Evolutionary conservation across 2,329 filamentous ascomycete species (phyloP).

Genomic region (Nannizziopsis barbatae): DNA sequence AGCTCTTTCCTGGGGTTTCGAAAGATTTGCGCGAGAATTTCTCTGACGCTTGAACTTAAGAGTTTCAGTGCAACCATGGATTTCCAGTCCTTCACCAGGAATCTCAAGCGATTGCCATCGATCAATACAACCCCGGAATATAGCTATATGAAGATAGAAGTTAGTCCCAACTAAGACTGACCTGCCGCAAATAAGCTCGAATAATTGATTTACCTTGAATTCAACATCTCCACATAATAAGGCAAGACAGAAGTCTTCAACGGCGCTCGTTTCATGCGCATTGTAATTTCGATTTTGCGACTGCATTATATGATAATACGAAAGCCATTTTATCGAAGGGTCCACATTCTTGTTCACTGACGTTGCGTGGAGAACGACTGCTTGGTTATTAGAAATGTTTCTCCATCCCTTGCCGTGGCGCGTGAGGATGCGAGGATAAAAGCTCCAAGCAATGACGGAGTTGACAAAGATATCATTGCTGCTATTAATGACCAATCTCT

Average conservation of each 20-base stretch:
- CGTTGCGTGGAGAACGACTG: constrained; percentile 72
- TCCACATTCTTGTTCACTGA: constrained; percentile 66
- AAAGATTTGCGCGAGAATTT: constrained; percentile 62
- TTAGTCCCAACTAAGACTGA: neutral
- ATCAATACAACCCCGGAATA: constrained; percentile 65
- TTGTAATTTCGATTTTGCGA: constrained; percentile 68
- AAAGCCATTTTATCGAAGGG: constrained; percentile 60
- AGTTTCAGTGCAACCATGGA: constrained; percentile 80
- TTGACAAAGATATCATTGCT: constrained; percentile 68
- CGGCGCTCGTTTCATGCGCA: constrained; percentile 75
- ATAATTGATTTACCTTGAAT: constrained; percentile 54
- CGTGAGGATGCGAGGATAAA: constrained; percentile 85
- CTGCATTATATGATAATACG: constrained; percentile 97
- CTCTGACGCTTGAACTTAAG: constrained; percentile 59
- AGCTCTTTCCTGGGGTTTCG: constrained; percentile 31
- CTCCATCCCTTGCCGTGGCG: constrained; percentile 78
- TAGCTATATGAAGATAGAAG: constrained; percentile 7
- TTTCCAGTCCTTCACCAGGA: constrained; percentile 80
- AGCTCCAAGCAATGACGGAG: constrained; percentile 81
- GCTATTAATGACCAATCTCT: constrained; percentile 62
- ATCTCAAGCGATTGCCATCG: constrained; percentile 76
- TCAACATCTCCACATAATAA: constrained; percentile 81
- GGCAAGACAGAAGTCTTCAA: constrained; percentile 70
- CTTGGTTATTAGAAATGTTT: constrained; percentile 87
- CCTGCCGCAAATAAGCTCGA: neutral